Conservation (phyloP, 768 basidiomycete species). For the Mycena kentingensis region DNA sequence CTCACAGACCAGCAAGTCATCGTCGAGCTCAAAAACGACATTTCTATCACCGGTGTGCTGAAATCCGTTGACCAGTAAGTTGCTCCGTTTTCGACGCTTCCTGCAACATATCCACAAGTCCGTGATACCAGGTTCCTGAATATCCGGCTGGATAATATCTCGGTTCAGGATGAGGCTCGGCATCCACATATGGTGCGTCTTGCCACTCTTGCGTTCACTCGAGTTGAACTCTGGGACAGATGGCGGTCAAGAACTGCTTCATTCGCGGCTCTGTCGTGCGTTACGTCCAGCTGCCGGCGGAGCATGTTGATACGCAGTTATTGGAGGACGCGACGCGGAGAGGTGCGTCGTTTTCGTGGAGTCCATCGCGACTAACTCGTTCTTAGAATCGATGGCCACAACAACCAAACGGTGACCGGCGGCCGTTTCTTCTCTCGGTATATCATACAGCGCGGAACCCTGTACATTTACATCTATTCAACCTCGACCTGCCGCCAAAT, state of each 20-base stretch:
- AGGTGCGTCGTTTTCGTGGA: conserved; percentile 52
- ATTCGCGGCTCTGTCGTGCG: conserved; percentile 98
- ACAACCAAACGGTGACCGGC: conserved; percentile 21
- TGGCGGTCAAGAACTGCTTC: conserved; percentile 99
- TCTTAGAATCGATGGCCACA: conserved; percentile 36
- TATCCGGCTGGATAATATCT: conserved; percentile 93
- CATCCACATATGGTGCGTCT: conserved; percentile 93
- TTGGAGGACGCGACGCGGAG: conserved; percentile 95
- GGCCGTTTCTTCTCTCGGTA: neutral
- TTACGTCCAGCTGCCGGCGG: conserved; percentile 92
- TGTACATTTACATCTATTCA: conserved; percentile 1
- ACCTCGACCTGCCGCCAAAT: conserved; percentile 68
- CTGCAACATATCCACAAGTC: conserved; percentile 7
- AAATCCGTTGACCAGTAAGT: conserved; percentile 98
- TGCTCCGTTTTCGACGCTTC: conserved; percentile 6
- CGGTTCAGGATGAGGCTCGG: conserved; percentile 85
- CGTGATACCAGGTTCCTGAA: conserved; percentile 74
- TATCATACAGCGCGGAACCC: conserved; percentile 3
- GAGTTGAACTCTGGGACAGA: conserved; percentile 48
- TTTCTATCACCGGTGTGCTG: conserved; percentile 91
- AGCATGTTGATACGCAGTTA: conserved; percentile 92
- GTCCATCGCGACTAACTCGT: neutral
- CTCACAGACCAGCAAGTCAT: conserved; percentile 96
- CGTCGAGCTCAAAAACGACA: conserved; percentile 98
- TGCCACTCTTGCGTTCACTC: neutral